Evolutionary conservation across 2,329 filamentous ascomycete species (phyloP).

Genomic region (Penicillium sp.): DNA sequence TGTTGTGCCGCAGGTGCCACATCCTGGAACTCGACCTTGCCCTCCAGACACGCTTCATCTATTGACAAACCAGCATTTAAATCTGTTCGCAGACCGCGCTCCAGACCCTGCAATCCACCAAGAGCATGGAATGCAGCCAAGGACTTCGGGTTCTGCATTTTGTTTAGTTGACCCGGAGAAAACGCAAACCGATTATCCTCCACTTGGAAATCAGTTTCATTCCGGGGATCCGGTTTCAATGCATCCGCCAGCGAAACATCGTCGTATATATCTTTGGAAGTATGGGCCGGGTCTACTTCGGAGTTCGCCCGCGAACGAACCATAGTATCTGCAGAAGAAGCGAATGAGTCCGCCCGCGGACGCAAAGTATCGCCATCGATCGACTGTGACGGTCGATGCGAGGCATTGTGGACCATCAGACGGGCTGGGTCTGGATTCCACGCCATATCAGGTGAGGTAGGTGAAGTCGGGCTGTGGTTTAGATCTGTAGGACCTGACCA

Average conservation of each 20-base stretch:
- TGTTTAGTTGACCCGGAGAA: constrained; percentile 72
- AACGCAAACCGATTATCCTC: constrained; percentile 83
- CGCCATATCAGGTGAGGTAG: constrained; percentile 28
- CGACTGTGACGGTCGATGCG: constrained; percentile 35
- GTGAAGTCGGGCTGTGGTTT: constrained; percentile 20
- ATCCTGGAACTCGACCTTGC: constrained; percentile 69
- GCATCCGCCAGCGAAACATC: constrained; percentile 54
- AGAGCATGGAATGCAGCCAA: constrained; percentile 76
- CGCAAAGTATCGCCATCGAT: constrained; percentile 48
- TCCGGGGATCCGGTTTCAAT: constrained; percentile 71
- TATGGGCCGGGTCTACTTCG: constrained; percentile 22
- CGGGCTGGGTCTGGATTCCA: constrained; percentile 23
- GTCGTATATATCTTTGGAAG: constrained; percentile 33
- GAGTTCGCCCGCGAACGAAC: constrained; percentile 38
- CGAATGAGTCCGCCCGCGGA: constrained; percentile 43
- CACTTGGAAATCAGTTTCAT: constrained; percentile 72
- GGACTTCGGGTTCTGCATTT: constrained; percentile 87
- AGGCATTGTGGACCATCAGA: constrained; percentile 29
- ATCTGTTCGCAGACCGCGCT: constrained; percentile 74
- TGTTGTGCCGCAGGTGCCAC: constrained; percentile 47
- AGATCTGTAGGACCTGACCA: constrained; percentile 22
- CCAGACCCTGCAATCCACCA: constrained; percentile 74
- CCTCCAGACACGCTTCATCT: constrained; percentile 69
- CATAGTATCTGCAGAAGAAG: constrained; percentile 37
- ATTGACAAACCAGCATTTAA: constrained; percentile 70